Evolutionary conservation across 768 basidiomycete genomes (phyloP).

Genomic region (Psilocybe cubensis): DNA sequence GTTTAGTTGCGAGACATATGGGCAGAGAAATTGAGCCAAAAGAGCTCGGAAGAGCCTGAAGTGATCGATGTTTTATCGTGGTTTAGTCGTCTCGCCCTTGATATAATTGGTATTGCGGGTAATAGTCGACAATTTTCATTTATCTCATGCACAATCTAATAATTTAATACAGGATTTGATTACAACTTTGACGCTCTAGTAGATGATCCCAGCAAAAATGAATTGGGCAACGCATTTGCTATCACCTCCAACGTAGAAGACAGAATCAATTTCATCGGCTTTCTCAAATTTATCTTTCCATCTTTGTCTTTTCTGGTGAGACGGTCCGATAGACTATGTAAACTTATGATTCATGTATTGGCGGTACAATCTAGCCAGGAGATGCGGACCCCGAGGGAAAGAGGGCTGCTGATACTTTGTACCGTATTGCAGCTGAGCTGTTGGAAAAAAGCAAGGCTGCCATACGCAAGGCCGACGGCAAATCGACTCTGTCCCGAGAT

Average conservation of each 20-base stretch:
- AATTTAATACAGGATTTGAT: constrained; percentile 24
- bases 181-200: constrained; percentile 30
- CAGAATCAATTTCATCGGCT: constrained; percentile 30
- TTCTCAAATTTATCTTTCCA: constrained; percentile 38
- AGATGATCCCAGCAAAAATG: constrained; percentile 35
- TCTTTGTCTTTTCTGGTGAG: constrained; percentile 36
- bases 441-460: constrained; percentile 47
- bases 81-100: constrained; percentile 70
- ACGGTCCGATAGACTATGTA: neutral
- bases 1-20: constrained; percentile 52
- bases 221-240: constrained; percentile 52
- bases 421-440: constrained; percentile 50
- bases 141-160: neutral
- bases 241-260: constrained; percentile 45
- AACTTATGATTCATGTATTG: neutral
- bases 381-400: constrained; percentile 23
- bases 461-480: constrained; percentile 22
- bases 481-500: constrained; percentile 43
- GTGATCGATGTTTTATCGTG: constrained; percentile 61
- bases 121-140: constrained; percentile 40
- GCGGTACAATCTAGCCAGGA: constrained; percentile 25
- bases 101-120: constrained; percentile 75
- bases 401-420: constrained; percentile 39
- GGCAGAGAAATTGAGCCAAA: constrained; percentile 33
- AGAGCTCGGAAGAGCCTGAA: constrained; percentile 21